A percentile compares a stretch with the other conserved stretches of the same genome.
Conservation (phyloP, 2,329 filamentous ascomycete species). For the Bertia moriformis region DNA sequence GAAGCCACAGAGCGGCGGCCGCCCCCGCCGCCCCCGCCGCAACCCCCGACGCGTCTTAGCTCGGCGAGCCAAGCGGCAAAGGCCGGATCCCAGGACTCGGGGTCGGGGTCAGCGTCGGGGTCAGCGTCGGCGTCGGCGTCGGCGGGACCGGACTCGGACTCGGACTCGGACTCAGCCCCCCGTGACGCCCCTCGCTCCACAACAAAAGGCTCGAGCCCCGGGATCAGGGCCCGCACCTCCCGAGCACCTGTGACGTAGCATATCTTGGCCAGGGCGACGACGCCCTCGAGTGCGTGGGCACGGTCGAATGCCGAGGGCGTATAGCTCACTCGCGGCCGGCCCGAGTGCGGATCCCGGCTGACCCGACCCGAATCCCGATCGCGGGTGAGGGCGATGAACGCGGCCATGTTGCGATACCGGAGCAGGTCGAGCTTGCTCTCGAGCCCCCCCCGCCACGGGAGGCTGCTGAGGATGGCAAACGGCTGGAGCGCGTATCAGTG, state of each 20-base stretch:
- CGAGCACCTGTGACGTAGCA: conserved; percentile 28
- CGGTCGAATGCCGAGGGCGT: conserved; percentile 35
- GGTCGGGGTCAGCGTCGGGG: conserved; percentile 7
- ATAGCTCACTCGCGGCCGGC: conserved; percentile 34
- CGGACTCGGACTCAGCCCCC: neutral
- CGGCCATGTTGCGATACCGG: conserved; percentile 35
- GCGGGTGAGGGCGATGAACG: conserved; percentile 38
- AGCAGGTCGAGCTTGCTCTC: conserved; percentile 37
- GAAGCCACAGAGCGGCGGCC: conserved; percentile 32
- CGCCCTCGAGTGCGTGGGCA: conserved; percentile 36
- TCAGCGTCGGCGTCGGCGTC: conserved; percentile 6
- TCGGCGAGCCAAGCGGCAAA: conserved; percentile 48
- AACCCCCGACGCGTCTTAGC: conserved; percentile 26
- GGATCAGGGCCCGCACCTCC: conserved; percentile 36
- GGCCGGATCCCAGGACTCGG: conserved; percentile 37
- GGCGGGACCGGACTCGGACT: neutral
- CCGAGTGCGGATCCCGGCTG: conserved; percentile 37
- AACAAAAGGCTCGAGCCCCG: conserved; percentile 48
- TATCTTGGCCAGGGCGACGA: conserved; percentile 40
- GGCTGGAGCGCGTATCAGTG: conserved; percentile 51
- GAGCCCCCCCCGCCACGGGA: conserved; percentile 36
- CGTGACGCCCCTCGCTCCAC: conserved; percentile 8
- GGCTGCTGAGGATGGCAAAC: conserved; percentile 28
- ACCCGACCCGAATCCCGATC: conserved; percentile 41
- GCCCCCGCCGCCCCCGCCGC: too few species aligned